These are phyloP conservation scores for Schizothecium vesticola DNA, from an alignment of 495 filamentous ascomycete genomes.

Conservation along the genomic window DNA sequence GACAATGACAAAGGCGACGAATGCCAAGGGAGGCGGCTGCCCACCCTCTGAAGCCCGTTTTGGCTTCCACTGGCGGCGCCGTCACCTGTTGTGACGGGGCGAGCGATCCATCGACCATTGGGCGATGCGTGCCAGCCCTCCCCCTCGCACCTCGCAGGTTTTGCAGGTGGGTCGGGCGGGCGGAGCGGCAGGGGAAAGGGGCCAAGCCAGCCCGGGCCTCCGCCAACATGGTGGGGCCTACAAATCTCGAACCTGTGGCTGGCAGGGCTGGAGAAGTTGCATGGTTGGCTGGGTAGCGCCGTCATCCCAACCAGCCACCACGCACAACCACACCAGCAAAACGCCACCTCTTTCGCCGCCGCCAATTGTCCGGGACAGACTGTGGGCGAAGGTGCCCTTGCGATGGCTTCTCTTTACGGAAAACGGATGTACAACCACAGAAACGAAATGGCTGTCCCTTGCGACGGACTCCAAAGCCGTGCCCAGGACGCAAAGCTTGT, in stretches of 20 bases:
- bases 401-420: neutral
- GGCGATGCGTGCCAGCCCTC: neutral
- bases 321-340: neutral
- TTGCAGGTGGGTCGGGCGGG: neutral
- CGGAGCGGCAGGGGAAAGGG: neutral
- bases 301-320: neutral
- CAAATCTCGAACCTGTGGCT: neutral
- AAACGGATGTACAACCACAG: neutral
- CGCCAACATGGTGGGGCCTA: neutral
- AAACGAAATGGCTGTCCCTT: neutral
- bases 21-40: conserved; percentile 6
- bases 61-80: neutral
- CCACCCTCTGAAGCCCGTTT: neutral
- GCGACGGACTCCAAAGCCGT: neutral
- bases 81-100: neutral
- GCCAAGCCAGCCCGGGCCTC: neutral
- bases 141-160: neutral
- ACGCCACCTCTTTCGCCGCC: neutral
- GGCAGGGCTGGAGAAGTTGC: neutral
- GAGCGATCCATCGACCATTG: neutral
- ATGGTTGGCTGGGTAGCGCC: conserved; percentile 17
- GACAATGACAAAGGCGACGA: neutral
- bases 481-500: conserved; percentile 4
- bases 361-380: neutral
- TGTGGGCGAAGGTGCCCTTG: neutral